phyloP scores from a whole-genome alignment of 2,329 filamentous ascomycete species.

The Hymenoscyphus fructigenus region DNA sequence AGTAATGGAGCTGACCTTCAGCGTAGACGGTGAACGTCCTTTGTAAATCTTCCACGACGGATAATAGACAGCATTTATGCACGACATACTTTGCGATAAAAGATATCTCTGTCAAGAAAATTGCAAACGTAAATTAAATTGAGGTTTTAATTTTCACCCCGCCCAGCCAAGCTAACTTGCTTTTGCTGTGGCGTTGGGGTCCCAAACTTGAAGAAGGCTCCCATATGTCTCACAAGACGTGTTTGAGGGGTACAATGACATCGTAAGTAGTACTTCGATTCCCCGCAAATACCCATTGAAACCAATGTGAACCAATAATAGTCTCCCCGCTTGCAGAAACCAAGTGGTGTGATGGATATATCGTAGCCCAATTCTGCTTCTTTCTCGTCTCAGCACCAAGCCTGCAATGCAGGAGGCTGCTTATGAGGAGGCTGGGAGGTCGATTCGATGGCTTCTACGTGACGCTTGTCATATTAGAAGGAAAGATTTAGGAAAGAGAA shows the following conservation, averaged over 20 bases:
- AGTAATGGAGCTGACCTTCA: not conserved
- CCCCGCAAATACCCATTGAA: not conserved
- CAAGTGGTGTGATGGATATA: not conserved
- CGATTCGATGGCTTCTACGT: not conserved
- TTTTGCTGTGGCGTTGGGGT: not conserved
- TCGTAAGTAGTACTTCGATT: not conserved
- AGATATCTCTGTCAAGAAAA: no score
- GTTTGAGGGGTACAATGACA: not conserved
- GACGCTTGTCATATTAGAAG: not conserved
- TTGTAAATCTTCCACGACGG: conserved; percentile 10
- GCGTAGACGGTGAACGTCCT: not conserved
- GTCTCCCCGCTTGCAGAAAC: not conserved
- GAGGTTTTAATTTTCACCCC: not conserved
- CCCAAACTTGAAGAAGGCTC: no score
- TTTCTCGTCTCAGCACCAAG: no score
- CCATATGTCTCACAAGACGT: no score
- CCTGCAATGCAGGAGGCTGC: not conserved
- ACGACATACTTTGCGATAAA: not conserved
- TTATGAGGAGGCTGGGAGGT: not conserved
- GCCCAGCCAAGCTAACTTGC: not conserved
- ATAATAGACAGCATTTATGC: conserved; percentile 4
- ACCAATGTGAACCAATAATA: not conserved
- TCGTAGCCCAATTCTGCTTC: no score
- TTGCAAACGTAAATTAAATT: not conserved
- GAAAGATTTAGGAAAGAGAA: not conserved